Base-by-base conservation (phyloP, 352 stramenopile species). In the Aphanomyces cochlioides region DNA sequence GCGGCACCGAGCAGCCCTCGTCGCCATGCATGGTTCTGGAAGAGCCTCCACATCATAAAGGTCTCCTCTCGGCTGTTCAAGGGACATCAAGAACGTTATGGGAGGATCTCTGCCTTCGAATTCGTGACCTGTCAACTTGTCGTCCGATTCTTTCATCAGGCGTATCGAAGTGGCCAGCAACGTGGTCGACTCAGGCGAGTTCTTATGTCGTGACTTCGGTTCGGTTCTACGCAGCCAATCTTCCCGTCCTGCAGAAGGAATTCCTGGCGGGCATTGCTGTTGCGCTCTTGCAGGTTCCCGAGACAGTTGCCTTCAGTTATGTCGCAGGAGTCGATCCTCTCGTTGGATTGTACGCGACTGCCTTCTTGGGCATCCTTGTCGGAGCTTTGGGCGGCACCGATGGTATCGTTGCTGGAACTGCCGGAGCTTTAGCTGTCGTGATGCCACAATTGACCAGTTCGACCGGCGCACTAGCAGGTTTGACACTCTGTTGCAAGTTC, bases 221-320 rank as follows among this genome's bases (percentile, higher is more conserved):
- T 7, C 58, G 41, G 4, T 90, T 88, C 71, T 93, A 93, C 69
- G 69, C 66, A 48, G 73, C 81, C 53, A 83, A 91, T 53, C 56
- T 78, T 19, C 57, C 82, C 21, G 53, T 83, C 7, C 77, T 92
- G 13, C 83, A 89, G 69, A 77, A 74, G 2, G 90, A 97, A 59
- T 75, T 97, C 47, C 80, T 96, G 53, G 90, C 89, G 19, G 95
- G 95, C 19, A 68, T 98, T 7, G 89, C 92, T 1, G 90, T 96
- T 4, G 90, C 86, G 76, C 79, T 98, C 50, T 85, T 96, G 28
- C 94, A 97, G 88, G 92, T 98, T 36, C 93, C 93, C 0, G 93
- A 98, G 80, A 93, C 92, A 1, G 81, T 98, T 7, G 93, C 90
- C 12, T 98, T 98, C 76, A 90, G 89, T 61, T 98, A 96, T 61